Base-by-base conservation (phyloP, 306 rosid species). In the Arachis stenosperma region DNA sequence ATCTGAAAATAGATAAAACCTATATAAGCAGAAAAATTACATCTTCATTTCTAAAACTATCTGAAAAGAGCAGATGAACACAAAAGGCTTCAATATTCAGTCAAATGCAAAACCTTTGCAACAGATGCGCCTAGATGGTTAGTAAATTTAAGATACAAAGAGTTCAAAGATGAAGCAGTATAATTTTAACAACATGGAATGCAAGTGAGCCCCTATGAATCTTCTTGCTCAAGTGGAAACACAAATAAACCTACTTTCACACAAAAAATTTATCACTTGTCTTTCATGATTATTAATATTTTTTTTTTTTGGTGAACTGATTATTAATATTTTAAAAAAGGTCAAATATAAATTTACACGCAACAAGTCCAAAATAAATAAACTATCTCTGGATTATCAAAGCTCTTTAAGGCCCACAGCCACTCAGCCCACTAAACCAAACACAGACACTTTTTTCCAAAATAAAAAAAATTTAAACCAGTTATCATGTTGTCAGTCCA, bases 11-110 rank as follows among this genome's bases (percentile, higher is more conserved):
- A 52, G 60, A 47, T n/a, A 27, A 48, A 58, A 17, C 71, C 39
- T 55, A 47, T 69, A 67, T 33, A 1, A 43, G 50, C 13, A 10
- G 60, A 63, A 73, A 70, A 44, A 50, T 65, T 57, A 78, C 74
- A 78, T 51, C 52, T 66, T 70, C 71, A 65, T 14, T 15, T 65
- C 51, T 78, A 63, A 8, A 64, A n/a, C 17, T 42, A 54, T 9
- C 12, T 14, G 13, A 42, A 33, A 33, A 33, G 13, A 39, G 14
- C 54, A 65, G 44, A 44, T 6, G 50, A 47, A 57, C 44, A 42
- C 30, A 2, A 22, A 78, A 78, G 58, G 36, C 14, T 52, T 9
- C 52, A 27, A 12, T 6, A 40, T 27, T 39, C 62, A 62, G 50
- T 36, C 39, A 40, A 43, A 46, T 62, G 40, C 47, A 41, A 44